Conservation (phyloP, 129 eudicot species). For the Gnaphalium uliginosum region DNA sequence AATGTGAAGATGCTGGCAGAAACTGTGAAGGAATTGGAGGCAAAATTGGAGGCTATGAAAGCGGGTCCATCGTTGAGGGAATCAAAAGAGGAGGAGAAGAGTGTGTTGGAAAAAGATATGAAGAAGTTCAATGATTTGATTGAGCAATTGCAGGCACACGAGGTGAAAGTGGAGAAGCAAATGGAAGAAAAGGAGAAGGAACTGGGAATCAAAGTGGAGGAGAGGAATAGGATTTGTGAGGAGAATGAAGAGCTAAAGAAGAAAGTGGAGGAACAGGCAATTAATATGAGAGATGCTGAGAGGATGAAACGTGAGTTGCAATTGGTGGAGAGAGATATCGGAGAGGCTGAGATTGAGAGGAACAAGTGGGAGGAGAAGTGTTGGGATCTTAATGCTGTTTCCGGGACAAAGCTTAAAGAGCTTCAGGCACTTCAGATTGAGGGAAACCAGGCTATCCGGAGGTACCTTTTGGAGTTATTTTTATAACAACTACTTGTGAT, state of each 20-base stretch:
- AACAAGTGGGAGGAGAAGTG: constrained; percentile 80
- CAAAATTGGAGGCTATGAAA: constrained; percentile 52
- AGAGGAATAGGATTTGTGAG: constrained; percentile 48
- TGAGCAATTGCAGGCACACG: constrained; percentile 40
- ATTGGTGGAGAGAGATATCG: constrained; percentile 74
- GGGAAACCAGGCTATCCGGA: constrained; percentile 70
- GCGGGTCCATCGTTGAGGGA: constrained; percentile 54
- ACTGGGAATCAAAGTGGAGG: constrained; percentile 51
- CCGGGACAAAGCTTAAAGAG: constrained; percentile 71
- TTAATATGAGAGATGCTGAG: constrained; percentile 84
- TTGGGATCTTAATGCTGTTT: constrained; percentile 58
- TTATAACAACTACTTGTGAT: background rate
- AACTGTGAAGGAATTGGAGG: constrained; percentile 45
- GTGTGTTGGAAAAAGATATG: constrained; percentile 54
- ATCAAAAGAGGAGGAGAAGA: constrained; percentile 53
- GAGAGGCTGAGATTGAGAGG: constrained; percentile 65
- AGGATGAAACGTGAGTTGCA: constrained; percentile 88
- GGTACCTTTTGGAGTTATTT: constrained; percentile 40
- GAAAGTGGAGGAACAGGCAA: constrained; percentile 74
- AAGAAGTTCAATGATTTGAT: constrained; percentile 61
- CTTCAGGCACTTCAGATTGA: constrained; percentile 67
- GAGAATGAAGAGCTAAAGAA: constrained; percentile 82
- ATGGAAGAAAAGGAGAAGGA: constrained; percentile 72
- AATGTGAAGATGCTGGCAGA: constrained; percentile 19
- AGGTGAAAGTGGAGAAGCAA: constrained; percentile 37